Percentiles rank a stretch among this genome's conserved stretches.
These are phyloP conservation scores for Globisporangium alternatum DNA, from an alignment of 352 stramenopile species.

Conservation along the genomic window DNA sequence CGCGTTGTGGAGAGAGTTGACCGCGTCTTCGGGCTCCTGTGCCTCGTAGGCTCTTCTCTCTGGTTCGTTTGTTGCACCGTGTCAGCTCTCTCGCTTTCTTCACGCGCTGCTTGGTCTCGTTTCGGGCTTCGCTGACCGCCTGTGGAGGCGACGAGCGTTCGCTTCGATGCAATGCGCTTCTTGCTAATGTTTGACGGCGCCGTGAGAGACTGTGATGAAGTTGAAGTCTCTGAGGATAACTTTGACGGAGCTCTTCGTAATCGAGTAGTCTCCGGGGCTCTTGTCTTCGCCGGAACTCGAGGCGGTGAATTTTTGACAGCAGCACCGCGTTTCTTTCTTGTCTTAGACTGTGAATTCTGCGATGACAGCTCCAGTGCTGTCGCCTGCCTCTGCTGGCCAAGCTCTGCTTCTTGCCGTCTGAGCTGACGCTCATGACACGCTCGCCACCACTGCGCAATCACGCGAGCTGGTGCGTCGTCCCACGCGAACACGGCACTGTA, in stretches of 20 bases:
- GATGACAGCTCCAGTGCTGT: neutral
- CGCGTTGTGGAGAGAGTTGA: neutral
- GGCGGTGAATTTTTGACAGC: neutral
- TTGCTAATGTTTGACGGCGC: neutral
- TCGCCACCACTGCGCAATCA: constrained; percentile 37
- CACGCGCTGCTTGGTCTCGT: neutral
- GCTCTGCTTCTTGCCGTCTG: neutral
- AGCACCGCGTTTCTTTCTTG: neutral
- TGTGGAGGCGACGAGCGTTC: neutral
- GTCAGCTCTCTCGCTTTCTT: neutral
- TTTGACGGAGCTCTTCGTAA: neutral
- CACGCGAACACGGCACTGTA: constrained; percentile 34
- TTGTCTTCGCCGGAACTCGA: neutral
- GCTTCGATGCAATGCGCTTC: neutral
- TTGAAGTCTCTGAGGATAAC: neutral
- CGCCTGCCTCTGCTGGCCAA: neutral
- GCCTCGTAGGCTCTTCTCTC: neutral
- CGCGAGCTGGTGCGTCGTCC: constrained; percentile 28
- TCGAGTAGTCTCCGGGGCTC: neutral
- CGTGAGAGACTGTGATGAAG: neutral
- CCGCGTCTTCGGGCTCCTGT: too few species aligned
- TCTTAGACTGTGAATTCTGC: neutral
- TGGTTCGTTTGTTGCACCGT: neutral
- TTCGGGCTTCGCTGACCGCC: neutral
- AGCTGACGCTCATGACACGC: neutral